phyloP scores from a whole-genome alignment of 441 rosid genomes.

The Geranium incanum region DNA sequence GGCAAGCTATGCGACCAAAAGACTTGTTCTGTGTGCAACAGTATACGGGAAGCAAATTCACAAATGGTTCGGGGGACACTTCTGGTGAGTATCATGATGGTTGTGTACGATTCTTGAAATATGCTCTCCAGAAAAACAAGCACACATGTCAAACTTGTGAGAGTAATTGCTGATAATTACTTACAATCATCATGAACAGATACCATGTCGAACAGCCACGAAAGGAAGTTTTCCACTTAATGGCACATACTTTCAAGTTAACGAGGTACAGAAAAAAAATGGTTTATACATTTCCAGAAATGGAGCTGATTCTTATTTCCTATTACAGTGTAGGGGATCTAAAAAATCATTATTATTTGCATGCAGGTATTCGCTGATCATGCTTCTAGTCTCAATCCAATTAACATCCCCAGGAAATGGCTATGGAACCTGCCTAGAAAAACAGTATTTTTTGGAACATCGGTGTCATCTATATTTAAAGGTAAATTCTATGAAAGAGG shows the following conservation, averaged over 20 bases:
- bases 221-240: slow-evolving; percentile 9
- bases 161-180: slow-evolving; percentile 2
- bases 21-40: slow-evolving; percentile 48
- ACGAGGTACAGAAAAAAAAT: neutral
- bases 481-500: slow-evolving; percentile 34
- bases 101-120: slow-evolving; percentile 2
- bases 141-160: neutral
- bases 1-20: slow-evolving; percentile 33
- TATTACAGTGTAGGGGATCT: neutral
- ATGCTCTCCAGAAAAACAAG: neutral
- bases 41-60: slow-evolving; percentile 38
- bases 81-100: slow-evolving; percentile 32
- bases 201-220: slow-evolving; percentile 94
- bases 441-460: slow-evolving; percentile 84
- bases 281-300: neutral
- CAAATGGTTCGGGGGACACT: slow-evolving; percentile 54
- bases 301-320: neutral
- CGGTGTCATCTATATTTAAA: slow-evolving; percentile 79
- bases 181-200: slow-evolving; percentile 33
- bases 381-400: slow-evolving; percentile 67
- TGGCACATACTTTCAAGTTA: neutral
- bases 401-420: slow-evolving; percentile 67
- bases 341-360: neutral
- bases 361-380: slow-evolving; percentile 92
- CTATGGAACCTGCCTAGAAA: slow-evolving; percentile 79